phyloP scores from a whole-genome alignment of 2,329 filamentous ascomycete genomes.

The Fusarium liriodendri region DNA sequence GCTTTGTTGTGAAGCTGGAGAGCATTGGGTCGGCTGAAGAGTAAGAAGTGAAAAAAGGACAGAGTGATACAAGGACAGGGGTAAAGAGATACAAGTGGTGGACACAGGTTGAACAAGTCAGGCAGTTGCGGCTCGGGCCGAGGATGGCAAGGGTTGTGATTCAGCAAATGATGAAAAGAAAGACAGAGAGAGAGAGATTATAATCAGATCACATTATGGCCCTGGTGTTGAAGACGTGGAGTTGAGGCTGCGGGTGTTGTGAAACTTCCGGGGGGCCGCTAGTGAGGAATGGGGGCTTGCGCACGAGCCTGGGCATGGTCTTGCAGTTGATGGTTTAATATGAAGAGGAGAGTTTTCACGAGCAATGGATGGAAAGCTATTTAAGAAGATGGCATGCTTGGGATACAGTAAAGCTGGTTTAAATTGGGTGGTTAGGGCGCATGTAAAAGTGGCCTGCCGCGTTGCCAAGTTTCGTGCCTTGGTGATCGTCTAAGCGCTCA shows the following conservation, averaged over 20 bases:
- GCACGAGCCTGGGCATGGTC: background rate
- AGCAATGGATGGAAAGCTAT: background rate
- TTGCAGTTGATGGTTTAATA: background rate
- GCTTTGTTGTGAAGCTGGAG: constrained; percentile 66
- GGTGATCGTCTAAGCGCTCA: too few relatives aligned
- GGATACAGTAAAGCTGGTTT: background rate
- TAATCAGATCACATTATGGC: background rate
- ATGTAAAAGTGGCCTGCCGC: background rate
- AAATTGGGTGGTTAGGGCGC: background rate
- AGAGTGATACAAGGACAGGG: constrained; percentile 4
- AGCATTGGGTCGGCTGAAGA: constrained; percentile 57
- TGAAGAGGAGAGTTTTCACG: background rate
- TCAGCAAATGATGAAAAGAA: background rate
- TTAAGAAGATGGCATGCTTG: background rate
- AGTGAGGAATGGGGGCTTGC: constrained; percentile 26
- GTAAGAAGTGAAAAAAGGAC: constrained; percentile 1
- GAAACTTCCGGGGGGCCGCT: constrained; percentile 34
- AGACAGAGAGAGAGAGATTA: background rate
- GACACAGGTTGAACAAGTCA: background rate
- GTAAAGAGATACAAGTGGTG: background rate
- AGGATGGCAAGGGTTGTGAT: background rate
- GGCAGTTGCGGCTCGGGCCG: constrained; percentile 6
- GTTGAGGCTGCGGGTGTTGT: constrained; percentile 14
- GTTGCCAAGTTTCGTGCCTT: too few relatives aligned
- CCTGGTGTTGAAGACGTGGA: constrained; percentile 23